Base-by-base conservation (phyloP, 805 yeast species). In the Tetrapisispora fleetii region DNA sequence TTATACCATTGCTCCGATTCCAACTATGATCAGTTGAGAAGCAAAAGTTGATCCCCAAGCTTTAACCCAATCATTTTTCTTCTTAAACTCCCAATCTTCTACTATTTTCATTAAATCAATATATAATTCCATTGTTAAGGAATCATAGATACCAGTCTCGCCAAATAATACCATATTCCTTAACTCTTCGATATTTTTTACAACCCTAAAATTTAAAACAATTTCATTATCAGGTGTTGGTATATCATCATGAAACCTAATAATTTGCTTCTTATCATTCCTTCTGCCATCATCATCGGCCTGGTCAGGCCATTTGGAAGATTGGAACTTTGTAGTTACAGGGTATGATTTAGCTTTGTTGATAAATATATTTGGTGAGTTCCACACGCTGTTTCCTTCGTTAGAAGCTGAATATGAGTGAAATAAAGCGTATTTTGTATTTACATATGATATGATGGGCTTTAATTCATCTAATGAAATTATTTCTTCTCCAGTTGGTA, bases 31-130 rank as follows among this genome's bases (percentile, higher is more conserved):
- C 42, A 79, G 60, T 55, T 79, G 85, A 33, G 82, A 76, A 8
- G 82, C 80, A 37, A 79, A 63, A 1, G 80, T 72, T 48, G 78
- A 79, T 0, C 82, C 77, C 84, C 84, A 79, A 56, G 69, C 64
- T 40, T 67, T 69, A 37, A 76, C 67, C 68, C 76, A 77, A 62
- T 71, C 69, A 49, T 64, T 68, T 50, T 67, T 65, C 46, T 66
- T 68, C 49, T 64, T 69, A 46, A 63, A 62, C 51, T 79, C 83
- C 63, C 79, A 79, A 50, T 74, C 70, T 56, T 75, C 75, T 6
- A 75, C 80, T 64, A 76, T 69, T 54, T 73, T 76, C 53, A 74
- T 63, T 46, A 79, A 63, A 50, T 79, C 84, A 37, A 77, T 79
- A 56, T 79, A 79, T 27, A 79, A 64, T 56, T 79, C 84, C 58